Percentiles rank a stretch among this genome's conserved stretches.
These are phyloP conservation scores for Claviceps sorghi DNA, from an alignment of 2,329 filamentous ascomycete genomes.

Conservation along the genomic window DNA sequence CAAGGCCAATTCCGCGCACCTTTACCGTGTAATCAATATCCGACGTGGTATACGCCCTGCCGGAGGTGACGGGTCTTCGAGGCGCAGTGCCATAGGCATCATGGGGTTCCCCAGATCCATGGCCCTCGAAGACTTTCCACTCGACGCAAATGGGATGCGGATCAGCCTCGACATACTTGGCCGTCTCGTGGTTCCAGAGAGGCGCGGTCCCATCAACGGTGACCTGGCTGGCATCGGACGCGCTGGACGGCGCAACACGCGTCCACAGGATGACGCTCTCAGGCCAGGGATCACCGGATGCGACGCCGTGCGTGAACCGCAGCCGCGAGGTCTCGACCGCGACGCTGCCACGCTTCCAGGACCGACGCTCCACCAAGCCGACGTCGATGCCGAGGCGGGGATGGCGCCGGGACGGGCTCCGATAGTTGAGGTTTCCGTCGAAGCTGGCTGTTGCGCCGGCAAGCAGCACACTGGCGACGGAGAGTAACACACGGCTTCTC, in stretches of 20 bases:
- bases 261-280: constrained; percentile 44
- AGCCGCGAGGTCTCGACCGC: constrained; percentile 30
- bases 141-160: constrained; percentile 49
- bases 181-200: constrained; percentile 33
- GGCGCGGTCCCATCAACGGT: constrained; percentile 28
- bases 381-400: constrained; percentile 49
- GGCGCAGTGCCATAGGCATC: constrained; percentile 15
- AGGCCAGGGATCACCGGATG: constrained; percentile 34
- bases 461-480: background rate
- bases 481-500: constrained; percentile 1
- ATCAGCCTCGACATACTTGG: constrained; percentile 28
- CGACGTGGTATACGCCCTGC: constrained; percentile 52
- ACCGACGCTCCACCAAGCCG: constrained; percentile 43
- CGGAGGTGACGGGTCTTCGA: constrained; percentile 34
- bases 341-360: constrained; percentile 26
- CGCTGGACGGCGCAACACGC: constrained; percentile 27
- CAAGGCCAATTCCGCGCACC: constrained; percentile 19
- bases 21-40: constrained; percentile 67
- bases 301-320: constrained; percentile 50
- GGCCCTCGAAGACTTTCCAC: constrained; percentile 42
- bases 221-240: constrained; percentile 31
- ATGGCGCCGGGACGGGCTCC: constrained; percentile 50
- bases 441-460: constrained; percentile 5
- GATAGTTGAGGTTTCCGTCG: constrained; percentile 48
- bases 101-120: constrained; percentile 14